Evolutionary conservation across 306 rosid species (phyloP), one percentile per base, ranked within the genome.

Genomic region (Morella rubra): DNA sequence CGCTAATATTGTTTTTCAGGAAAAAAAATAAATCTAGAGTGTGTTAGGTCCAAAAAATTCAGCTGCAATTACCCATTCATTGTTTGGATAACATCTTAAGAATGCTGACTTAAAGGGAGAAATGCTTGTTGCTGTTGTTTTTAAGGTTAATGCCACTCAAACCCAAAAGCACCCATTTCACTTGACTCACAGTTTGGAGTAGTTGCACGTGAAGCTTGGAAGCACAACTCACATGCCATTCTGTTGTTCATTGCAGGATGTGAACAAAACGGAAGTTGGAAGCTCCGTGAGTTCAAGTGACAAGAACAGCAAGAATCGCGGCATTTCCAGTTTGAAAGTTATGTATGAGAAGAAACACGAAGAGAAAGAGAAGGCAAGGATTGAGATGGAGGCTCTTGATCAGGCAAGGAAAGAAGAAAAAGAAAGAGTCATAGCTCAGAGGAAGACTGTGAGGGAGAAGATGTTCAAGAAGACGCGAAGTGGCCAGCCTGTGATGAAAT

Each of bases 401-500:
- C 81, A 72, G 46, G 87, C 81, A 49, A 87, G 66, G 81, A 93
- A 80, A 76, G 87, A 88, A 86, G 90, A 80, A 54, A 85, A 53
- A 81, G 92, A 86, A 41, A 85, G 75, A 16, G 88, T 89, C 4
- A 83, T 87, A 79, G 85, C 88, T 52, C 89, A 81, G 76, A 86
- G 96, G 82, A 93, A 91, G 81, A 76, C 80, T 50, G 5, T 18
- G 1, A 85, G 83, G 40, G 92, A 86, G 56, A 90, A 84, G 81
- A 88, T 91, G 97, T 79, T 81, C 66, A 93, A 91, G 78, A 93
- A 85, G 79, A 93, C 96, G 0, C 80, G 76, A 2, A 81, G 69
- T 79, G 98, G 98, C n/a, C 98, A 91, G 78, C 98, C 98, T 50
- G 83, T 91, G 56, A 91, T 93, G 97, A 93, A 93, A 83, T 91